A percentile compares a stretch with the other conserved stretches of the same genome.
Evolutionary conservation across 2,329 filamentous ascomycete genomes (phyloP).

Genomic region (Stagonosporopsis cucurbitacearum): DNA sequence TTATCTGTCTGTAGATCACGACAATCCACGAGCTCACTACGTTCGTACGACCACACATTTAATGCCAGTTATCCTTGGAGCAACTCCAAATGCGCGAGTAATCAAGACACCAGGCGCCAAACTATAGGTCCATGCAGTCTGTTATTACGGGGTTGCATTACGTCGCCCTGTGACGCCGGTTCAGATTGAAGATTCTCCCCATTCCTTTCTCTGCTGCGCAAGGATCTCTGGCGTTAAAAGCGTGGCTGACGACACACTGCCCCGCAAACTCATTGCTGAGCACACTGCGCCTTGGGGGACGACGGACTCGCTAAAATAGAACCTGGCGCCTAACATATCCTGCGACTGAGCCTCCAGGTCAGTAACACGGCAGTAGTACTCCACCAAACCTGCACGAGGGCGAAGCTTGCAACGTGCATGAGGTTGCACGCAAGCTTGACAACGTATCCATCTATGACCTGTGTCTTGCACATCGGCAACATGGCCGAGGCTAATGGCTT

Average conservation of each 20-base stretch:
- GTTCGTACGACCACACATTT: neutral
- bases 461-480: neutral
- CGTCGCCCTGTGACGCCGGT: too few relatives aligned
- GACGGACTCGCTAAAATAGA: neutral
- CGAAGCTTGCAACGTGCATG: slow-evolving; percentile 9
- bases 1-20: neutral
- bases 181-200: too few relatives aligned
- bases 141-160: too few relatives aligned
- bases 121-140: neutral
- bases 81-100: neutral
- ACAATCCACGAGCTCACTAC: neutral
- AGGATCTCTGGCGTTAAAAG: neutral
- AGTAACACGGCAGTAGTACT: slow-evolving; percentile 7
- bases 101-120: neutral
- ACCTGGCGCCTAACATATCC: neutral
- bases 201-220: too few relatives aligned
- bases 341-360: neutral
- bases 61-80: neutral
- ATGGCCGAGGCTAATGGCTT: neutral
- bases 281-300: neutral
- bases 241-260: neutral
- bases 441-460: neutral
- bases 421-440: slow-evolving; percentile 8
- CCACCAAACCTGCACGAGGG: neutral
- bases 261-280: neutral